Conservation (phyloP, 2,329 filamentous ascomycete genomes). For the Ilyonectria destructans region DNA sequence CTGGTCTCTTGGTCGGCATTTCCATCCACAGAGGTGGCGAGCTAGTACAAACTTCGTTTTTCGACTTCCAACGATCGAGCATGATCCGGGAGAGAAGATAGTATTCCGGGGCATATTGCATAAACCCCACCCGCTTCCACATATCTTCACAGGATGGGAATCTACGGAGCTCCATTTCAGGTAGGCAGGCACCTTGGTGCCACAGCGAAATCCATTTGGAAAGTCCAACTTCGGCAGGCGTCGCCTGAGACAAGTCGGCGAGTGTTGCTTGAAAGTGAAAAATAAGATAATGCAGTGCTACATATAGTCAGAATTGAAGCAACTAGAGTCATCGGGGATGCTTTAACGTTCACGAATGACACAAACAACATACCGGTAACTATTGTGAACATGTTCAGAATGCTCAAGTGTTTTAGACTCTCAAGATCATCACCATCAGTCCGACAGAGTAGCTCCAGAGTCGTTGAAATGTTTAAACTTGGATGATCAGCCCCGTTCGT, state of each 20-base stretch:
- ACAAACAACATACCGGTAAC: conserved; percentile 4
- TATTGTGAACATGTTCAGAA: conserved; percentile 17
- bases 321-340: no score
- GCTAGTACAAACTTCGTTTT: background rate
- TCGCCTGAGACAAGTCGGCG: conserved; percentile 5
- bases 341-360: background rate
- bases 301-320: background rate
- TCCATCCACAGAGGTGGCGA: background rate
- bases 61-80: conserved; percentile 9
- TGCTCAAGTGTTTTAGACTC: conserved; percentile 1
- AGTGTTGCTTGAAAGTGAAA: conserved; percentile 7
- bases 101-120: conserved; percentile 11
- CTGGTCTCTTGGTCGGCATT: background rate
- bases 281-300: conserved; percentile 10
- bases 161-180: background rate
- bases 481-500: background rate
- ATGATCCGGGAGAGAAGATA: conserved; percentile 1
- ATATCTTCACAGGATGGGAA: background rate
- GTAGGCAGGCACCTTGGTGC: background rate
- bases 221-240: background rate
- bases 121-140: conserved; percentile 24
- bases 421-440: background rate
- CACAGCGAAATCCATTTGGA: background rate
- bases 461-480: background rate
- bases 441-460: conserved; percentile 7